These are phyloP conservation scores for Termitomyces sp. DNA, from an alignment of 768 basidiomycete species.

Conservation along the genomic window DNA sequence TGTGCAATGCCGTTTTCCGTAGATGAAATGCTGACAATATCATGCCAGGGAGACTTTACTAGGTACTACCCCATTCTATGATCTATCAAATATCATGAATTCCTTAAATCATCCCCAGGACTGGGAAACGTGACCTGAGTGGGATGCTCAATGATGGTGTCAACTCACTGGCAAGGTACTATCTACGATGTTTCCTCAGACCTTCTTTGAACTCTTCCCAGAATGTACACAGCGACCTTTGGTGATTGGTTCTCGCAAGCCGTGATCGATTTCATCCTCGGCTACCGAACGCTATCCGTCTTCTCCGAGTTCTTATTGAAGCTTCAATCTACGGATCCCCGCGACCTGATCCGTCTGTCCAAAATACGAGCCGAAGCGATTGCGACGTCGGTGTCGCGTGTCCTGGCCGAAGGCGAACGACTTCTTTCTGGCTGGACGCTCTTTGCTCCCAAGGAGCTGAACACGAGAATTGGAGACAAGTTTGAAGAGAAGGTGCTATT, in stretches of 20 bases:
- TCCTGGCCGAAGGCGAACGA: slow-evolving; percentile 74
- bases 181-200: neutral
- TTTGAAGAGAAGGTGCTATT: slow-evolving; percentile 95
- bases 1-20: slow-evolving; percentile 18
- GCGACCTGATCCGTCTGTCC: slow-evolving; percentile 83
- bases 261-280: slow-evolving; percentile 90
- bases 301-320: slow-evolving; percentile 93
- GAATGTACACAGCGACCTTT: slow-evolving; percentile 87
- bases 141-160: slow-evolving; percentile 95
- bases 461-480: slow-evolving; percentile 67
- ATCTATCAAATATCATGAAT: neutral
- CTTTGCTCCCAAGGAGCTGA: slow-evolving; percentile 78
- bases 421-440: slow-evolving; percentile 89
- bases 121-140: slow-evolving; percentile 90
- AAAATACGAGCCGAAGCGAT: slow-evolving; percentile 92
- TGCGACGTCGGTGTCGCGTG: slow-evolving; percentile 79
- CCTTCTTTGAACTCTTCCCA: slow-evolving; percentile 21
- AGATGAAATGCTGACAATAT: neutral
- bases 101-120: slow-evolving; percentile 44
- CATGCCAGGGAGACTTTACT: slow-evolving; percentile 77
- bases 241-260: slow-evolving; percentile 98
- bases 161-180: slow-evolving; percentile 82
- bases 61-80: slow-evolving; percentile 45
- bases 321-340: slow-evolving; percentile 88
- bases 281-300: slow-evolving; percentile 80